Evolutionary conservation across 805 yeast genomes (phyloP).

Genomic region (Saturnispora diversa): DNA sequence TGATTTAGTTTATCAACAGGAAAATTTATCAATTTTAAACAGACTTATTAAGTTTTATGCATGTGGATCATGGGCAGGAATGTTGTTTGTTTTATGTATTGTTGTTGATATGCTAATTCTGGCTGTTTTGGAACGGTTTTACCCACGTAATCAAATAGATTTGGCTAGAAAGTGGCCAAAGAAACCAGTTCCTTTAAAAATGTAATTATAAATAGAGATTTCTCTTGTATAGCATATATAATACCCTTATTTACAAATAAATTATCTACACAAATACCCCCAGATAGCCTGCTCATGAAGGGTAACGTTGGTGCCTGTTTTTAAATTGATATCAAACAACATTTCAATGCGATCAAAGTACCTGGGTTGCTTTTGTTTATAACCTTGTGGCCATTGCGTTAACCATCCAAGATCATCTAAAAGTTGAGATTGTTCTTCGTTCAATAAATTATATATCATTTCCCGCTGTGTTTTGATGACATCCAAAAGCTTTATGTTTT

Average conservation of each 20-base stretch:
- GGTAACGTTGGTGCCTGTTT: background rate
- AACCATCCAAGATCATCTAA: background rate
- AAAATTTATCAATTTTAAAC: conserved; percentile 36
- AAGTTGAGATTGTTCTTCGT: background rate
- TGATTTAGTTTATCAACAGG: conserved; percentile 31
- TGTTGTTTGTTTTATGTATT: conserved; percentile 69
- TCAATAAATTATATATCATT: conserved; percentile 11
- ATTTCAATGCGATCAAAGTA: background rate
- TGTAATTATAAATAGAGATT: background rate
- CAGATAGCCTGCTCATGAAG: background rate
- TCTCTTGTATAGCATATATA: background rate
- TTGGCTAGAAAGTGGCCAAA: conserved; percentile 72
- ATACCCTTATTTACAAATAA: no score
- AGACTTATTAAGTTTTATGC: conserved; percentile 58
- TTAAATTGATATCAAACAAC: background rate
- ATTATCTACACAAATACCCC: no score
- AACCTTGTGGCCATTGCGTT: background rate
- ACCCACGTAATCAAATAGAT: conserved; percentile 68
- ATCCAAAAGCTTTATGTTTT: conserved; percentile 9
- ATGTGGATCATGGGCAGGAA: conserved; percentile 81
- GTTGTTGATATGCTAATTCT: conserved; percentile 69
- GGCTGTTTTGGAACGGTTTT: conserved; percentile 56
- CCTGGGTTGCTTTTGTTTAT: background rate
- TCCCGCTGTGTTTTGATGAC: conserved; percentile 12
- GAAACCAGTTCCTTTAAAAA: background rate